A percentile compares a stretch with the other conserved stretches of the same genome.
Evolutionary conservation across 2,329 filamentous ascomycete species (phyloP).

Genomic region (Mycocentrospora acerina): DNA sequence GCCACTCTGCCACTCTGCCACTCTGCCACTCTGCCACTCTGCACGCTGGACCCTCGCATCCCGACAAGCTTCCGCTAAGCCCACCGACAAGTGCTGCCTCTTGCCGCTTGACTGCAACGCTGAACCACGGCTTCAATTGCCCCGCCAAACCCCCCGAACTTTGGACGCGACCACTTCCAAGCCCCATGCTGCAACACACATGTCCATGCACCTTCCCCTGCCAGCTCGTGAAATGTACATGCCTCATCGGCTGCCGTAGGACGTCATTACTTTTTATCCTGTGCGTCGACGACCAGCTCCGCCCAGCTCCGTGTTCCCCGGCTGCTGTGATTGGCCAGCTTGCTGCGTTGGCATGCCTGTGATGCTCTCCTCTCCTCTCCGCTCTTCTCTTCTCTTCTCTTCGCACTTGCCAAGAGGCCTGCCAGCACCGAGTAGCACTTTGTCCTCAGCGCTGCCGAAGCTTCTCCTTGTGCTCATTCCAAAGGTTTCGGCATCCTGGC

Average conservation of each 20-base stretch:
- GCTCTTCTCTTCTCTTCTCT: too few relatives aligned
- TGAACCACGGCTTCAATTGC: not conserved
- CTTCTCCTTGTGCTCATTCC: constrained; percentile 71
- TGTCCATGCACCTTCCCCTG: not conserved
- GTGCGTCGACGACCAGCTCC: not conserved
- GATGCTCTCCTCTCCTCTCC: too few relatives aligned
- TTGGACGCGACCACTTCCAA: too few relatives aligned
- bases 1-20: too few relatives aligned
- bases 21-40: too few relatives aligned
- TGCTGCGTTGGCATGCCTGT: too few relatives aligned
- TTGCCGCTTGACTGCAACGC: not conserved
- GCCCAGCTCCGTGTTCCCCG: constrained; percentile 8
- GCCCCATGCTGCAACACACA: too few relatives aligned
- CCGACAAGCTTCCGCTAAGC: constrained; percentile 7
- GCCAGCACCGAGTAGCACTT: too few relatives aligned
- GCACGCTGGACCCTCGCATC: too few relatives aligned
- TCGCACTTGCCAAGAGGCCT: too few relatives aligned
- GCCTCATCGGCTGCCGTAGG: too few relatives aligned
- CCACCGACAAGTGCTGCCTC: constrained; percentile 6
- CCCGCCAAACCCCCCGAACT: constrained; percentile 9
- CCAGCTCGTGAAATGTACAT: not conserved
- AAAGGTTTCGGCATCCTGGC: constrained; percentile 77
- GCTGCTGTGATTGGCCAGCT: constrained; percentile 8
- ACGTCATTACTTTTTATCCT: not conserved
- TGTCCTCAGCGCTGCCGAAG: constrained; percentile 71